Conservation (phyloP, 306 rosid species). For the Pyrus bretschneideri region DNA sequence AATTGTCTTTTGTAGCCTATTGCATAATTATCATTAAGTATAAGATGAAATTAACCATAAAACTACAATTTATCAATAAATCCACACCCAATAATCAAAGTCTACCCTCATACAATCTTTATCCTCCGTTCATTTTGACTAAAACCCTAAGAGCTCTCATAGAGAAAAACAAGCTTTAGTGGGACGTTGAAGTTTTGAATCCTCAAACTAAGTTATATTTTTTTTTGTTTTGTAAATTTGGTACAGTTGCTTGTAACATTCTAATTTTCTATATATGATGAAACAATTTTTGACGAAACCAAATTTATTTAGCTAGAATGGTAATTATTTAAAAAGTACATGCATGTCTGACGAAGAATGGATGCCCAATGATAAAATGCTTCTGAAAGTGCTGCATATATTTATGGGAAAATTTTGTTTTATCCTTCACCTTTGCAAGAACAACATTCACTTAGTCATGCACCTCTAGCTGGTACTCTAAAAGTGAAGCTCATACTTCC, state of each 20-base stretch:
- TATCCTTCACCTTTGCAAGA: constrained; percentile 44
- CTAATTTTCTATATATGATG: not conserved
- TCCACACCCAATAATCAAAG: no score
- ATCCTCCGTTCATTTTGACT: no score
- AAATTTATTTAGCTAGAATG: not conserved
- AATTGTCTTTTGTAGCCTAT: no score
- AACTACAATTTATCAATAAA: no score
- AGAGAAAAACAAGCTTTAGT: no score
- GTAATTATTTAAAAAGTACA: constrained; percentile 29
- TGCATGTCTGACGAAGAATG: constrained; percentile 83
- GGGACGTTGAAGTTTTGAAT: no score
- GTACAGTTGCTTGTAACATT: not conserved
- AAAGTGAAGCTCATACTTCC: constrained; percentile 17
- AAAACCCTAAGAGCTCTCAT: no score
- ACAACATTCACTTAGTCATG: constrained; percentile 33
- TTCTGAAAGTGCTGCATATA: constrained; percentile 54
- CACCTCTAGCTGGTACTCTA: constrained; percentile 24
- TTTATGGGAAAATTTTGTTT: not conserved
- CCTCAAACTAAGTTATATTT: no score
- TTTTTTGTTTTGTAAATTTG: no score
- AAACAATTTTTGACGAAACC: not conserved
- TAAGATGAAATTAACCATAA: no score
- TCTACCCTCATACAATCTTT: no score
- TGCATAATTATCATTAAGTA: no score
- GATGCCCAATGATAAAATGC: constrained; percentile 79